Conservation (phyloP, 164 flowering plant genomes). For the Annona cherimola region DNA sequence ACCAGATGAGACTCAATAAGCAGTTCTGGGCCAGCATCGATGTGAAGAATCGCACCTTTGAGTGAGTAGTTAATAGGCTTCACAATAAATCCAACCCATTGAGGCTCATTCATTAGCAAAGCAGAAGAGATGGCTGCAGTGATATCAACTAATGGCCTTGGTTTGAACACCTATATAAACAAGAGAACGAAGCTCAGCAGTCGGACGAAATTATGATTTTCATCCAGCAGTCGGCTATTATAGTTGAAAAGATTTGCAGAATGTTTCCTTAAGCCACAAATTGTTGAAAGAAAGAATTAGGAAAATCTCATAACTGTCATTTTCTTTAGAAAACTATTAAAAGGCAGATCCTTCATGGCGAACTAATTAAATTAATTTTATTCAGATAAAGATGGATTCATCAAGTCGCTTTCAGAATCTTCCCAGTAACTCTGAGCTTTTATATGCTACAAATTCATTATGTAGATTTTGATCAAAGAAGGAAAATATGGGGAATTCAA, state of each 20-base stretch:
- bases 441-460: too few species aligned
- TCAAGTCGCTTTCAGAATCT: too few species aligned
- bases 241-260: not conserved
- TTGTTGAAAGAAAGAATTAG: not conserved
- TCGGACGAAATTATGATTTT: too few species aligned
- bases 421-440: too few species aligned
- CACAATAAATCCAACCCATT: constrained; percentile 87
- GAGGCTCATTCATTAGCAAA: constrained; percentile 86
- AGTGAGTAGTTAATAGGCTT: constrained; percentile 83
- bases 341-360: too few species aligned
- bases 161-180: constrained; percentile 71
- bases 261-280: not conserved
- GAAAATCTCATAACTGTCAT: too few species aligned
- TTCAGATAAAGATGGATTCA: too few species aligned
- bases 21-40: constrained; percentile 96
- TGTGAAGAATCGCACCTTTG: constrained; percentile 76
- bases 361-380: too few species aligned
- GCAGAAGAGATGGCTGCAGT: constrained; percentile 85
- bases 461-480: too few species aligned
- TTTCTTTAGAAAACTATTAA: too few species aligned
- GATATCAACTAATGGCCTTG: constrained; percentile 95
- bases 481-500: too few species aligned
- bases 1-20: constrained; percentile 53
- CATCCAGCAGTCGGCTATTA: not conserved
- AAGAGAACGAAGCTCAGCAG: constrained; percentile 9